Evolutionary conservation across 1,139 yeast genomes (phyloP).

Genomic region (Yamadazyma spencermartinsiae): DNA sequence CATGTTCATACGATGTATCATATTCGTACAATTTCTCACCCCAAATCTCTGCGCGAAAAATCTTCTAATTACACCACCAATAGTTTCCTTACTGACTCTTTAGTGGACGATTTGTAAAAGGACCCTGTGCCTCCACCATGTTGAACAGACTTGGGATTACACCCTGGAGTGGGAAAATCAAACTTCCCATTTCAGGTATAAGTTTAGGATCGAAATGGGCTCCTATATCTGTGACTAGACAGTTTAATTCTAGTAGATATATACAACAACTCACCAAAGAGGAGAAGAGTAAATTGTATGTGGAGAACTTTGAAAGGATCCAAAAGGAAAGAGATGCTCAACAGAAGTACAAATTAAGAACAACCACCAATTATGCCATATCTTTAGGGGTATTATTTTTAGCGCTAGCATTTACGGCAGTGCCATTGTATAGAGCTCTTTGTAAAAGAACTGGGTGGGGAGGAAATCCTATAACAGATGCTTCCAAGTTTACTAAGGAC

Average conservation of each 20-base stretch:
- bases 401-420: conserved; percentile 87
- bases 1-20: no score
- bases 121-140: no score
- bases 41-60: no score
- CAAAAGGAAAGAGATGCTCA: conserved; percentile 29
- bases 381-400: conserved; percentile 72
- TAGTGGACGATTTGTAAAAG: no score
- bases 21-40: no score
- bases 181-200: no score
- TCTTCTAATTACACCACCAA: no score
- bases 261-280: conserved; percentile 8
- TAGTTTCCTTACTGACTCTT: no score
- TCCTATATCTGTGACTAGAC: no score
- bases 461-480: conserved; percentile 91
- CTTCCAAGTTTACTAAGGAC: conserved; percentile 77
- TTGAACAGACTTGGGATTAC: no score
- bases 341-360: conserved; percentile 34
- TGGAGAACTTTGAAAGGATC: conserved; percentile 16
- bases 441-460: conserved; percentile 97
- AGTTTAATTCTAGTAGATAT: neutral
- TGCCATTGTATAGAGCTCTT: conserved; percentile 86
- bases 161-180: no score
- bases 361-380: conserved; percentile 72
- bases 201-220: no score
- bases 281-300: conserved; percentile 18